phyloP scores from a whole-genome alignment of 2,329 filamentous ascomycete species.

The Dothistroma pini region DNA sequence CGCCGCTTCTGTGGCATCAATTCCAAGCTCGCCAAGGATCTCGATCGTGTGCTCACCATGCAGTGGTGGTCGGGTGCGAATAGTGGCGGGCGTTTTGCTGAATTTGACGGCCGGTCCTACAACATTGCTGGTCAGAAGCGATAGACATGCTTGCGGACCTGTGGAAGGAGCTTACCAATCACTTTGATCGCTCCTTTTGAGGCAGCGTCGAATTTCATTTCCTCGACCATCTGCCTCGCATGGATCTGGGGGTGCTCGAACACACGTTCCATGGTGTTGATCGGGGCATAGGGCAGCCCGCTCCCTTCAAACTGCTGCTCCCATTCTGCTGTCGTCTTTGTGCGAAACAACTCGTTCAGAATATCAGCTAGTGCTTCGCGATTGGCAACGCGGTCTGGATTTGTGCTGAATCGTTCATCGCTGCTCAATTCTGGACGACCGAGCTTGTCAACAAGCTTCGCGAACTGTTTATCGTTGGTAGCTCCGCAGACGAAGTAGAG shows the following conservation, averaged over 20 bases:
- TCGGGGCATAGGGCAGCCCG: conserved; percentile 43
- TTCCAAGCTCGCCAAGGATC: conserved; percentile 2
- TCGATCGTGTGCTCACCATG: conserved; percentile 5
- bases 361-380: conserved; percentile 31
- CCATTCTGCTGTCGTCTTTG: conserved; percentile 39
- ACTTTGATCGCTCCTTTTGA: conserved; percentile 26
- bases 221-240: conserved; percentile 30
- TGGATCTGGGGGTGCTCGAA: conserved; percentile 41
- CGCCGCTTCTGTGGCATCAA: neutral
- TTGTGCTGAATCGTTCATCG: conserved; percentile 25
- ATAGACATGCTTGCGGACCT: neutral
- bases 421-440: conserved; percentile 16
- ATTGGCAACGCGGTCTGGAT: conserved; percentile 23
- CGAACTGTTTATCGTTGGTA: conserved; percentile 36
- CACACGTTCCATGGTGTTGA: conserved; percentile 42
- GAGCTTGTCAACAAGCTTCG: conserved; percentile 29
- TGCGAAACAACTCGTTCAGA: conserved; percentile 31
- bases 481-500: conserved; percentile 34
- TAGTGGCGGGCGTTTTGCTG: conserved; percentile 3
- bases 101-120: conserved; percentile 5
- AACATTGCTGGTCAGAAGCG: neutral
- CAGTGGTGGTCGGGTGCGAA: conserved; percentile 1
- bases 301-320: conserved; percentile 37
- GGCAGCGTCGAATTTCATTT: conserved; percentile 20
- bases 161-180: conserved; percentile 15